Percentiles rank a stretch among this genome's conserved stretches.
Conservation (phyloP, 305 asterid genomes). For the Fraxinus velutina region DNA sequence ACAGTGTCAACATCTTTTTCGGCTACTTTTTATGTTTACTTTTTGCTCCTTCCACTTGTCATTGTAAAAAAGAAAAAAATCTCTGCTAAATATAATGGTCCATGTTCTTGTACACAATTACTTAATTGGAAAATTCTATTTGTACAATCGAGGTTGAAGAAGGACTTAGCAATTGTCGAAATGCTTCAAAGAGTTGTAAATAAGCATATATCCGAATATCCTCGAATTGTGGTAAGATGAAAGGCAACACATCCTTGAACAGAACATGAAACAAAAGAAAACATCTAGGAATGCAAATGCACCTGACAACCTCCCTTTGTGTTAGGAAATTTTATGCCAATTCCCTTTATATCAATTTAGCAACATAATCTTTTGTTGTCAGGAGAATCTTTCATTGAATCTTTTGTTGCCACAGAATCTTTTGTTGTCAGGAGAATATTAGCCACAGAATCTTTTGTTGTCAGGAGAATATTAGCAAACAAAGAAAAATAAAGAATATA, state of each 20-base stretch:
- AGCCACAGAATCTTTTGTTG: no score
- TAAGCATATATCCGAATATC: not conserved
- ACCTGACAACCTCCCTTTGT: not conserved
- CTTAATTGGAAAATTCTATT: not conserved
- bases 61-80: not conserved
- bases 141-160: no score
- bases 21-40: not conserved
- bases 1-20: not conserved
- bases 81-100: not conserved
- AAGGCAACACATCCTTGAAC: not conserved
- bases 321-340: no score
- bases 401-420: no score
- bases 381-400: no score
- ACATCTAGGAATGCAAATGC: not conserved
- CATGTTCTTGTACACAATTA: not conserved
- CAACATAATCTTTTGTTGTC: no score
- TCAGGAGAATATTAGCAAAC: no score
- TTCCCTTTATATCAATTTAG: no score
- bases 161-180: not conserved
- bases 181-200: not conserved
- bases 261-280: not conserved
- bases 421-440: no score
- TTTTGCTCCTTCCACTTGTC: not conserved
- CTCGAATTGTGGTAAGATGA: not conserved
- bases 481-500: no score